phyloP scores from a whole-genome alignment of 2,329 filamentous ascomycete genomes.

The Macroventuria anomochaeta region DNA sequence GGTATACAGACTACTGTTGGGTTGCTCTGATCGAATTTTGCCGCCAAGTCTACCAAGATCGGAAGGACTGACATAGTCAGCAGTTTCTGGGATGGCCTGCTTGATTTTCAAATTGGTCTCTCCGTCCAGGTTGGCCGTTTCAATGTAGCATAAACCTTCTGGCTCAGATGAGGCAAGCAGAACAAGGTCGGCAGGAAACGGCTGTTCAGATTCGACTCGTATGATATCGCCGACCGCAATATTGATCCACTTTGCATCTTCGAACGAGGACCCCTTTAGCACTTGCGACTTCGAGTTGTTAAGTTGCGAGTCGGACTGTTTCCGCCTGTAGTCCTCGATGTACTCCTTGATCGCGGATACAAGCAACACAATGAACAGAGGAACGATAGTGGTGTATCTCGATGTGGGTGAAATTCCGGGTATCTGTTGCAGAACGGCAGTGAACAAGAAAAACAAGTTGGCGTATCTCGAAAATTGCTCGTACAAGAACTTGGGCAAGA shows the following conservation, averaged over 20 bases:
- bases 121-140: conserved; percentile 96
- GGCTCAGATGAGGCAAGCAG: conserved; percentile 94
- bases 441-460: conserved; percentile 99
- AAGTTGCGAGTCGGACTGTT: conserved; percentile 81
- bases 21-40: conserved; percentile 90
- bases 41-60: conserved; percentile 88
- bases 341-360: conserved; percentile 97
- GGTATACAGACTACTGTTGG: conserved; percentile 97
- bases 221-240: conserved; percentile 92
- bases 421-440: conserved; percentile 91
- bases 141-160: conserved; percentile 97
- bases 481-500: conserved; percentile 94
- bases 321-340: conserved; percentile 90
- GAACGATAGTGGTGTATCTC: conserved; percentile 92
- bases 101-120: conserved; percentile 99
- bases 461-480: conserved; percentile 99
- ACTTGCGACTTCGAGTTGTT: conserved; percentile 88
- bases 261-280: conserved; percentile 81
- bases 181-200: conserved; percentile 93
- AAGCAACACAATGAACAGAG: conserved; percentile 84
- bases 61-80: conserved; percentile 80
- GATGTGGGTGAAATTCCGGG: conserved; percentile 95
- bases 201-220: conserved; percentile 90
- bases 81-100: conserved; percentile 92
- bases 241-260: conserved; percentile 91